These are phyloP conservation scores for Suhomyces kunorum DNA, from an alignment of 1,139 yeast species.

Conservation along the genomic window DNA sequence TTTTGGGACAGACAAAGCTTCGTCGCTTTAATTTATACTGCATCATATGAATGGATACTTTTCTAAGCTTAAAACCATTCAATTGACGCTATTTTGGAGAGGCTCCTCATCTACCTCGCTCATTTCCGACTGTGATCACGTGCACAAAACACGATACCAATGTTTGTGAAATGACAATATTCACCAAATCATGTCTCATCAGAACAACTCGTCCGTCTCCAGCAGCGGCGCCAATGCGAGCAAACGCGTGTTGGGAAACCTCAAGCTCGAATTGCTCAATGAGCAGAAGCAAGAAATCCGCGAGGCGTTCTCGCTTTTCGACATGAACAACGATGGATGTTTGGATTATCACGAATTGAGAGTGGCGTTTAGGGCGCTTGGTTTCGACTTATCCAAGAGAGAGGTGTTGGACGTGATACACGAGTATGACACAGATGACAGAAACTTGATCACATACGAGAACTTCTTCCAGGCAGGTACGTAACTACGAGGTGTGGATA, in stretches of 20 bases:
- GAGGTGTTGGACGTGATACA: conserved; percentile 81
- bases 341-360: conserved; percentile 91
- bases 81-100: no score
- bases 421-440: conserved; percentile 78
- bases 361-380: conserved; percentile 91
- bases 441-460: conserved; percentile 72
- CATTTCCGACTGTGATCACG: not conserved
- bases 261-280: conserved; percentile 69
- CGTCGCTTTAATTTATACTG: no score
- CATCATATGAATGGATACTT: no score
- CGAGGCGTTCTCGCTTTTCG: conserved; percentile 92
- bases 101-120: no score
- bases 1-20: no score
- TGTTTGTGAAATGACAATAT: conserved; percentile 4
- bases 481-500: conserved; percentile 26
- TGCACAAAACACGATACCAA: conserved; percentile 6
- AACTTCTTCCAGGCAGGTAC: conserved; percentile 74
- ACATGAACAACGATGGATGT: conserved; percentile 87
- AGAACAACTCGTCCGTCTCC: conserved; percentile 16
- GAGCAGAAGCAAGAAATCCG: conserved; percentile 92
- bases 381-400: conserved; percentile 80
- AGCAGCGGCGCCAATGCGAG: conserved; percentile 16
- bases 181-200: conserved; percentile 17
- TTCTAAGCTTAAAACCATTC: no score
- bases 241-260: conserved; percentile 32